These are phyloP conservation scores for Tetrapisispora fleetii DNA, from an alignment of 805 yeast genomes.

Conservation along the genomic window DNA sequence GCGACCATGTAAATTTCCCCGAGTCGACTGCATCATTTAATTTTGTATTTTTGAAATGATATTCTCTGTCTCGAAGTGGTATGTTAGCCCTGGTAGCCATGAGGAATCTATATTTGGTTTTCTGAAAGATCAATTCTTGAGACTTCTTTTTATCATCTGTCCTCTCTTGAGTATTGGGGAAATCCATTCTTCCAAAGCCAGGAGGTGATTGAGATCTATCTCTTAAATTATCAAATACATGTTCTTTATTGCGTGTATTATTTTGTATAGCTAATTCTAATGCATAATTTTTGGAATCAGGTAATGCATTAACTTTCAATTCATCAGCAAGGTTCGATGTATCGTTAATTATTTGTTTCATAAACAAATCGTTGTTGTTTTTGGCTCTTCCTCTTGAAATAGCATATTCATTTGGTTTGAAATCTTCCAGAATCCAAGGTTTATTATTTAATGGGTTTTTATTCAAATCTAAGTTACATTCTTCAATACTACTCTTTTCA, in stretches of 20 bases:
- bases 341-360: not conserved
- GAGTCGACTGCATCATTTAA: constrained; percentile 32
- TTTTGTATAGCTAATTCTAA: not conserved
- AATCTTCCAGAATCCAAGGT: constrained; percentile 30
- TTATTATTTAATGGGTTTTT: constrained; percentile 20
- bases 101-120: constrained; percentile 36
- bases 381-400: constrained; percentile 2
- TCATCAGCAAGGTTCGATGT: constrained; percentile 13
- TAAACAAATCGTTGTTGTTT: not conserved
- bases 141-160: constrained; percentile 30
- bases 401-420: constrained; percentile 17
- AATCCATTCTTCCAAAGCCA: constrained; percentile 50
- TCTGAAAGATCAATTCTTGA: constrained; percentile 27
- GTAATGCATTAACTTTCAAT: constrained; percentile 15
- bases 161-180: constrained; percentile 48
- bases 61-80: constrained; percentile 29
- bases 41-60: constrained; percentile 35
- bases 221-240: constrained; percentile 24
- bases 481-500: too few species aligned
- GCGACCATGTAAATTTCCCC: constrained; percentile 26
- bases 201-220: constrained; percentile 41
- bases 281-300: not conserved
- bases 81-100: constrained; percentile 33
- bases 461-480: constrained; percentile 8
- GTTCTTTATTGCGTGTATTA: constrained; percentile 9